Conservation (phyloP, 169 alveolate species). For the Eimeria mitis region DNA sequence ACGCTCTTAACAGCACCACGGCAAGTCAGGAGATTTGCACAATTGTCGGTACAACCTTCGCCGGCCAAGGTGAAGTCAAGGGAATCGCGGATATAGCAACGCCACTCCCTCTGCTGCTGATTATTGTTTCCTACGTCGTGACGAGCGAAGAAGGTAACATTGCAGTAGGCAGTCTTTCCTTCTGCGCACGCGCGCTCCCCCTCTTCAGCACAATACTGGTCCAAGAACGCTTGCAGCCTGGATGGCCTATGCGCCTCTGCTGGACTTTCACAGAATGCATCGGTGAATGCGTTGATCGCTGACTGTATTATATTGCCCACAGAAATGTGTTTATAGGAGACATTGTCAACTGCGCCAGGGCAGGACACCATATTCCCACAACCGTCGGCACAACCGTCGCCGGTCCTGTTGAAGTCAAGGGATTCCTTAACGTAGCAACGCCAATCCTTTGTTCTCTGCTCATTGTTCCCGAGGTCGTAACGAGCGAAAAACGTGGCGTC, state of each 20-base stretch:
- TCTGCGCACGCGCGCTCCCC: conserved; percentile 2
- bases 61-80: neutral
- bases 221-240: neutral
- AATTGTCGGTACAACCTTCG: neutral
- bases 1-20: neutral
- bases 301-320: neutral
- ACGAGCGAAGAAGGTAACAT: too few species aligned
- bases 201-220: neutral
- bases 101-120: neutral
- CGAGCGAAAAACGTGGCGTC: neutral
- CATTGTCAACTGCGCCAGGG: neutral
- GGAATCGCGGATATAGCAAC: neutral
- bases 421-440: neutral
- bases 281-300: neutral
- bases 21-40: neutral
- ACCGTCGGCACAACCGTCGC: neutral
- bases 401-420: neutral
- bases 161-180: neutral
- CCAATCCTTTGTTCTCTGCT: neutral
- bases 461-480: neutral
- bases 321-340: neutral
- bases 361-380: neutral
- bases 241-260: neutral
- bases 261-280: neutral
- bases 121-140: too few species aligned